phyloP scores from a whole-genome alignment of 1,284 basidiomycete species.

The Rhodofomes roseus region DNA sequence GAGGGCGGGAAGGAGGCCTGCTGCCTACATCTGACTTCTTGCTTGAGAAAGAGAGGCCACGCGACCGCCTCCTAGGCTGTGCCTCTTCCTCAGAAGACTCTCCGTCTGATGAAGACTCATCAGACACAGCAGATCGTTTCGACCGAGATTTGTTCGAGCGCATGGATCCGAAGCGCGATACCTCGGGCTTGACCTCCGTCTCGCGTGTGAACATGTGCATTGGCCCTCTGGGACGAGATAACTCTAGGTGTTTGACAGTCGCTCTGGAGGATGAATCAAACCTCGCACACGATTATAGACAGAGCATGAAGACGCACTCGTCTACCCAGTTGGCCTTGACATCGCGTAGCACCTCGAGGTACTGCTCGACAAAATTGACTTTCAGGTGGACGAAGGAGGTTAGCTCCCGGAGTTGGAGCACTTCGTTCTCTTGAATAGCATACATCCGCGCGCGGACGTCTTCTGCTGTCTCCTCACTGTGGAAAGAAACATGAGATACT shows the following conservation, averaged over 20 bases:
- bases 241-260: constrained; percentile 4
- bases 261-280: constrained; percentile 3
- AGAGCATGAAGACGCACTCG: constrained; percentile 38
- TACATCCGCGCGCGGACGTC: constrained; percentile 75
- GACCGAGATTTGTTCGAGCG: constrained; percentile 20
- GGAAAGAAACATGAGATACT: not conserved
- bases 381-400: constrained; percentile 69
- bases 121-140: constrained; percentile 13
- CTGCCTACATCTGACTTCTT: constrained; percentile 42
- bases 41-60: constrained; percentile 28
- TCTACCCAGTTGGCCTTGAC: constrained; percentile 63
- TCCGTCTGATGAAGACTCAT: constrained; percentile 9
- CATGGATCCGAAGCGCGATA: constrained; percentile 14
- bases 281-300: not conserved
- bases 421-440: constrained; percentile 74
- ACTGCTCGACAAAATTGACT: constrained; percentile 68
- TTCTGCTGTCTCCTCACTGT: constrained; percentile 78
- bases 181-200: constrained; percentile 4
- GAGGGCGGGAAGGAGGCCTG: constrained; percentile 48
- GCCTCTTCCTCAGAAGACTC: constrained; percentile 17
- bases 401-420: constrained; percentile 65
- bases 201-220: constrained; percentile 15
- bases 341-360: constrained; percentile 66
- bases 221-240: constrained; percentile 11
- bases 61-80: constrained; percentile 10